Evolutionary conservation across 768 basidiomycete genomes (phyloP).

Genomic region (Lactarius quietus): DNA sequence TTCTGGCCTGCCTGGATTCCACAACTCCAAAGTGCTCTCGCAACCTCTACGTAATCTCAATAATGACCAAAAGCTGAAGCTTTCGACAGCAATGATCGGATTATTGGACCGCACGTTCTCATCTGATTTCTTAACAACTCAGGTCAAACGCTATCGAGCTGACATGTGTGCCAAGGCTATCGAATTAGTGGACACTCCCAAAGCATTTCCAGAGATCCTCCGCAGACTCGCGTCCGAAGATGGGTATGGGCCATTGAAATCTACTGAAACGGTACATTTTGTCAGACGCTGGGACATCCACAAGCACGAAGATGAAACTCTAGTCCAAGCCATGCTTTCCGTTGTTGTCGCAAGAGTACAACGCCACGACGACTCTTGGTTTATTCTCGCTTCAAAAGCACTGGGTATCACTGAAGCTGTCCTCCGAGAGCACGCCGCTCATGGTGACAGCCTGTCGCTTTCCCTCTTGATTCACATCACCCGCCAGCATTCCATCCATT

Average conservation of each 20-base stretch:
- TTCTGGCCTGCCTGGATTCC: not conserved
- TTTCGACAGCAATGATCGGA: not conserved
- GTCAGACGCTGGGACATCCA: not conserved
- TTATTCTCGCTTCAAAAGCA: too few species aligned
- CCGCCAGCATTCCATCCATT: too few species aligned
- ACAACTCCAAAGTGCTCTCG: not conserved
- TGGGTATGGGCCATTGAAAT: too few species aligned
- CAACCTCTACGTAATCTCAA: not conserved
- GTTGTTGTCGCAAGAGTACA: not conserved
- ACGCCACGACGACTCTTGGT: too few species aligned
- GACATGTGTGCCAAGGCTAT: not conserved
- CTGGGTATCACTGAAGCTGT: too few species aligned
- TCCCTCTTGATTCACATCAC: too few species aligned
- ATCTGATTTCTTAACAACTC: not conserved
- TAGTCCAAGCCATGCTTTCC: not conserved
- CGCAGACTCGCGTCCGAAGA: too few species aligned
- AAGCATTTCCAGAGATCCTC: too few species aligned
- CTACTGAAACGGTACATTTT: too few species aligned
- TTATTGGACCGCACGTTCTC: not conserved
- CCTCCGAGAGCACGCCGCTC: too few species aligned
- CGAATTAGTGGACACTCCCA: too few species aligned
- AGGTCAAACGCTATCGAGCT: not conserved
- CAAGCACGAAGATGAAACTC: not conserved
- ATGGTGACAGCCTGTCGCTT: too few species aligned
- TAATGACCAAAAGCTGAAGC: not conserved